Conservation (phyloP, 2,329 filamentous ascomycete species). For the Periconia sp. region DNA sequence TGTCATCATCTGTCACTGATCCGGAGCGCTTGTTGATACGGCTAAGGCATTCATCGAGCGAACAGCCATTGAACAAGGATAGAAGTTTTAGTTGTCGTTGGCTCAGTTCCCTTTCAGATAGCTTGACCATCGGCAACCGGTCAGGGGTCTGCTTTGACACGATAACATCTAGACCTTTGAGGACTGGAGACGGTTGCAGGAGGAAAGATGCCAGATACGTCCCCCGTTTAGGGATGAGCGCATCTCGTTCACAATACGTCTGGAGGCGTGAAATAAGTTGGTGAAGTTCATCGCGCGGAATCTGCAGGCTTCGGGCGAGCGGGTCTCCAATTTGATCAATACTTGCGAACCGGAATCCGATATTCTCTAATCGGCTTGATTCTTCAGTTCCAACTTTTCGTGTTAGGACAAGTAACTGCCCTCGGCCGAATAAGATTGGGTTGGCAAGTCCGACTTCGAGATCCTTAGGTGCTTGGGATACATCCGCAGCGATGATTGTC, state of each 20-base stretch:
- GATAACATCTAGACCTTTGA: constrained; percentile 52
- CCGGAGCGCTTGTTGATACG: constrained; percentile 36
- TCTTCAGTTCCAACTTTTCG: constrained; percentile 67
- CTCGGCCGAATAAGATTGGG: constrained; percentile 63
- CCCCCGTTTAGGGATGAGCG: constrained; percentile 57
- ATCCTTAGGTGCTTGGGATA: constrained; percentile 35
- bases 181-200: constrained; percentile 44
- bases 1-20: constrained; percentile 22
- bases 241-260: constrained; percentile 51
- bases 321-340: constrained; percentile 66
- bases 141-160: constrained; percentile 49
- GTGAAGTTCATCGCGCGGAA: constrained; percentile 67
- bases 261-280: constrained; percentile 69
- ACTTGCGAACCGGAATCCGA: constrained; percentile 77
- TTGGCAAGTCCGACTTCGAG: constrained; percentile 45
- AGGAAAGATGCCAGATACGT: constrained; percentile 48
- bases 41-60: constrained; percentile 36
- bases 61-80: constrained; percentile 31
- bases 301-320: constrained; percentile 76
- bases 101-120: constrained; percentile 39
- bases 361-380: constrained; percentile 67
- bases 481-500: constrained; percentile 31
- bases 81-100: constrained; percentile 27
- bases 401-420: constrained; percentile 82
- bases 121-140: constrained; percentile 52